Base-by-base conservation (phyloP, 1,284 basidiomycete species). In the Vanrija sp. region DNA sequence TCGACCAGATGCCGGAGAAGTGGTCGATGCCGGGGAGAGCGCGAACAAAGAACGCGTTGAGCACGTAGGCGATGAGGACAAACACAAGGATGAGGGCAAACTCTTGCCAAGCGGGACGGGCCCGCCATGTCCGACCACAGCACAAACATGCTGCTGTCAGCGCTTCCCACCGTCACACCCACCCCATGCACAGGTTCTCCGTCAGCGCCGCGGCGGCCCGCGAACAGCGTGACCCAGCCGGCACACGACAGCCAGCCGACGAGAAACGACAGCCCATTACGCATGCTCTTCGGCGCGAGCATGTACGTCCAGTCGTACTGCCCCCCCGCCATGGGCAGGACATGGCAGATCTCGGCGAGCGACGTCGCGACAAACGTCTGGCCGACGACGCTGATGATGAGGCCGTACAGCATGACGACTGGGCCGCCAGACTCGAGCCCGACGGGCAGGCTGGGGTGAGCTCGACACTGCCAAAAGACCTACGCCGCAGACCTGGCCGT, bases 221-320 rank as follows among this genome's bases (percentile, higher is more conserved):
- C 73, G 3, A 68, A 67, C 3, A 76, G 54, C 3, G 72, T 67
- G 43, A 75, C 60, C 73, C 72, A 77, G 3, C 74, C 73, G 1
- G 71, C 43, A 18, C 25, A 31, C 35, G 41, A 15, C 19, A 31
- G 16, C 16, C 20, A 43, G 15, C 14, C 24, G 19, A 18, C 24
- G 7, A 44, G 18, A 8, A 45, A 50, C 3, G 49, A 38, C 16
- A 50, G 31, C 3, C 41, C n/a, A 18, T 38, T 24, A 10, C 36
- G 36, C n/a, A 12, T 39, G 3, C 15, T n/a, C 18, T 18, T 7
- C 6, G 49, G 41, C 19, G 49, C 49, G n/a, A 39, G 19, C 7
- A n/a, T 18, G 38, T 39, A 52, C 1, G 53, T 27, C 64, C 67
- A 74, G 53, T 75, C 71, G 46, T 73, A 72, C 49, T 72, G 74